phyloP scores from a whole-genome alignment of 2,329 filamentous ascomycete genomes.

The Cladosporium sp. region DNA sequence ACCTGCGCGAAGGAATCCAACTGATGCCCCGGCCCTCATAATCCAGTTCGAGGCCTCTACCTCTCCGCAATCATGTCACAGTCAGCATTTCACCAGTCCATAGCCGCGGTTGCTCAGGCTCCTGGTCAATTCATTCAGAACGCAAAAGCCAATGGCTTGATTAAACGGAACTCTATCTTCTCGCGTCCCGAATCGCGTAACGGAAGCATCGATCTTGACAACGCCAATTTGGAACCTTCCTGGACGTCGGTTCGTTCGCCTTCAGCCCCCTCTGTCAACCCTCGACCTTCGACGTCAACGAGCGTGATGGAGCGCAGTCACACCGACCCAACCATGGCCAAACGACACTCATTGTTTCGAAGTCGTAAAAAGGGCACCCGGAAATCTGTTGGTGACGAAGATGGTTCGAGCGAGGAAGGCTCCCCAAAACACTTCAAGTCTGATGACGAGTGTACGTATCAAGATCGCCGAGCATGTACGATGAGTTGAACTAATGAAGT shows the following conservation, averaged over 20 bases:
- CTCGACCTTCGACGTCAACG: conserved; percentile 5
- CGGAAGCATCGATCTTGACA: conserved; percentile 3
- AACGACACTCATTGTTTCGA: conserved; percentile 10
- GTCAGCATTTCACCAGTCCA: conserved; percentile 12
- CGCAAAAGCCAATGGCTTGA: conserved; percentile 12
- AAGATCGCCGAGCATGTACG: neutral
- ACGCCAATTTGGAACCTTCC: neutral
- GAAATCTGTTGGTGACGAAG: neutral
- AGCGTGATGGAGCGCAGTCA: conserved; percentile 4
- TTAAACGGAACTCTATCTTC: conserved; percentile 13
- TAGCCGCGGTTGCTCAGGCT: conserved; percentile 11
- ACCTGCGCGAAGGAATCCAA: conserved; percentile 11
- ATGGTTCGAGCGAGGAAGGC: neutral
- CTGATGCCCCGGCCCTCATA: neutral
- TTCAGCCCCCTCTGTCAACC: neutral
- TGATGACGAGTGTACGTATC: conserved; percentile 8
- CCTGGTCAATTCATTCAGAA: conserved; percentile 10
- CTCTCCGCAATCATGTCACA: conserved; percentile 1
- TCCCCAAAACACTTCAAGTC: neutral
- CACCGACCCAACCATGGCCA: conserved; percentile 1
- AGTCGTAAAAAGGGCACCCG: conserved; percentile 7
- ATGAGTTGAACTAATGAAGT: neutral
- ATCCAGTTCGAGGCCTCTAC: neutral
- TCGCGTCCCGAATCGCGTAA: conserved; percentile 7
- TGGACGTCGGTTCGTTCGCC: neutral